Percentiles rank a stretch among this genome's conserved stretches.
Evolutionary conservation across 495 filamentous ascomycete genomes (phyloP).

Genomic region (Cercophora newfieldiana): DNA sequence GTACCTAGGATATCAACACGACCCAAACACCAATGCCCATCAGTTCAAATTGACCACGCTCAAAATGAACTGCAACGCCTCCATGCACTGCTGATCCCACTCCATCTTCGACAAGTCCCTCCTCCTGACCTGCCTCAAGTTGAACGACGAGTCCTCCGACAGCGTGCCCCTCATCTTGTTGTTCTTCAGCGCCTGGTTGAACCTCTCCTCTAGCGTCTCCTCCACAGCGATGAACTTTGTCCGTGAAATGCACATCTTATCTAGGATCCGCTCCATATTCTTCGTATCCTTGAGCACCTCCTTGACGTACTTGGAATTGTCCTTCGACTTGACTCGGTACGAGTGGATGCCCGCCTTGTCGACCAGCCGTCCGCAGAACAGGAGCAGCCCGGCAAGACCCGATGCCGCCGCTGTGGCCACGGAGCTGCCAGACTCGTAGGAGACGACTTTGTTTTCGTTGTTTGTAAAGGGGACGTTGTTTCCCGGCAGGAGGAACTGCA

Average conservation of each 20-base stretch:
- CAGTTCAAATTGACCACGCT: neutral
- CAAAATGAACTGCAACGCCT: neutral
- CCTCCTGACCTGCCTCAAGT: neutral
- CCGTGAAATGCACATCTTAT: neutral
- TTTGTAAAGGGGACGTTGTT: neutral
- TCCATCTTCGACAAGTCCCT: neutral
- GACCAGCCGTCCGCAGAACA: conserved; percentile 15
- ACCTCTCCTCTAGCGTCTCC: neutral
- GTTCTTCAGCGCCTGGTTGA: neutral
- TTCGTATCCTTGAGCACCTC: neutral
- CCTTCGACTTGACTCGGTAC: neutral
- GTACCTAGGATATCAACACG: too few relatives aligned
- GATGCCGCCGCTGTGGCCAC: conserved; percentile 15
- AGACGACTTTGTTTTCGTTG: neutral
- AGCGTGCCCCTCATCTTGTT: neutral
- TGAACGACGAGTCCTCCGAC: neutral
- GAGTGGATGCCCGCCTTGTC: neutral
- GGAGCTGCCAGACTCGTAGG: conserved; percentile 16
- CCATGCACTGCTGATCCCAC: neutral
- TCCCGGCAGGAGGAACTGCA: conserved; percentile 7
- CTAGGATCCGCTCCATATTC: neutral
- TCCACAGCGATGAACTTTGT: neutral
- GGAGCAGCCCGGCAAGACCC: conserved; percentile 12
- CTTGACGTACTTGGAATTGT: neutral
- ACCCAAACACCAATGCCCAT: too few relatives aligned